Conservation (phyloP, 192 early-diverging fungal genomes). For the Geranomyces michiganensis region DNA sequence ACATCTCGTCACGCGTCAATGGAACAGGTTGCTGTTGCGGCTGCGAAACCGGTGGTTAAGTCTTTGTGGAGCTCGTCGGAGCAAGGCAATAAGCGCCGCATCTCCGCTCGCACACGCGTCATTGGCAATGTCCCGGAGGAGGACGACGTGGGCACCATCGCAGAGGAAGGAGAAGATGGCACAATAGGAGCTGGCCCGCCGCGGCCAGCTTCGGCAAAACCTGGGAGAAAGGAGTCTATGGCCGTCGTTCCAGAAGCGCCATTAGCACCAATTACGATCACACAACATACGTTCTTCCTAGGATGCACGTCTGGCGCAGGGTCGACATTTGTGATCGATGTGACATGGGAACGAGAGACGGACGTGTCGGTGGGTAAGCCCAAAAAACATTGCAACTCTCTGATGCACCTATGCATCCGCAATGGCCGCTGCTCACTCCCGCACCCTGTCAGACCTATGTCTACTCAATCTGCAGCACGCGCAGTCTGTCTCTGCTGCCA, state of each 20-base stretch:
- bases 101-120: conserved; percentile 4
- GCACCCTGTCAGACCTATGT: conserved; percentile 12
- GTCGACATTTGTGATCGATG: conserved; percentile 6
- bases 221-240: neutral
- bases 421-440: neutral
- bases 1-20: neutral
- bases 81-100: neutral
- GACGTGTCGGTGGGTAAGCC: conserved; percentile 13
- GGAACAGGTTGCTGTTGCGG: neutral
- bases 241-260: neutral
- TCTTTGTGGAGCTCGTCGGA: conserved; percentile 2
- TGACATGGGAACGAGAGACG: conserved; percentile 14
- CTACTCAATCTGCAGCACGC: conserved; percentile 10
- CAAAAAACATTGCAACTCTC: neutral
- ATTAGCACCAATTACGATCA: neutral
- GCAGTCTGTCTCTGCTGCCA: conserved; percentile 22
- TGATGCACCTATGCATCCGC: neutral
- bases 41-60: neutral
- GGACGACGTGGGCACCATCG: conserved; percentile 10
- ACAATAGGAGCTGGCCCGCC: neutral
- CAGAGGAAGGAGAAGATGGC: conserved; percentile 8
- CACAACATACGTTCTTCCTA: conserved; percentile 30
- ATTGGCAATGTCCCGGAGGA: conserved; percentile 28
- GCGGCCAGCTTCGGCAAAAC: neutral
- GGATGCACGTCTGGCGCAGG: conserved; percentile 26